Conservation (phyloP, 805 yeast genomes). For the Candida ponderosae region DNA sequence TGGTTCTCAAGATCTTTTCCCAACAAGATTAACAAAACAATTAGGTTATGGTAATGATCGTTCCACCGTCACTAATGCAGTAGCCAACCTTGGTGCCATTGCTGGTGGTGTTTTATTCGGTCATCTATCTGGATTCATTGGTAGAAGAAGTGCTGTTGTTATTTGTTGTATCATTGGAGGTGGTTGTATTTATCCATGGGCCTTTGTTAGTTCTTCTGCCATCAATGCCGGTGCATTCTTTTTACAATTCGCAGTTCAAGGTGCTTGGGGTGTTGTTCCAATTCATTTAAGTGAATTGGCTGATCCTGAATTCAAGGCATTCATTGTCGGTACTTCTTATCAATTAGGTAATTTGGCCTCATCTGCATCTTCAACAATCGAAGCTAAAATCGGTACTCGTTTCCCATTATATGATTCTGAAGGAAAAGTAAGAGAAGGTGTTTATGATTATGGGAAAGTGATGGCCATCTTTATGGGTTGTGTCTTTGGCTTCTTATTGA, state of each 20-base stretch:
- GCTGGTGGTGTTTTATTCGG: slow-evolving; percentile 50
- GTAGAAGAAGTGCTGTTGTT: slow-evolving; percentile 47
- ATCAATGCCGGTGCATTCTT: slow-evolving; percentile 55
- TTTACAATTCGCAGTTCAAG: slow-evolving; percentile 58
- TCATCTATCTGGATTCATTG: slow-evolving; percentile 45
- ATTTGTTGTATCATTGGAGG: slow-evolving; percentile 49
- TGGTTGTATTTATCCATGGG: slow-evolving; percentile 59
- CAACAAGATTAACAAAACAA: slow-evolving; percentile 44
- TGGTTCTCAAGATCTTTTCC: slow-evolving; percentile 57
- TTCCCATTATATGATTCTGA: slow-evolving; percentile 32
- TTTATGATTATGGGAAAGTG: slow-evolving; percentile 47
- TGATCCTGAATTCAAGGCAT: slow-evolving; percentile 55
- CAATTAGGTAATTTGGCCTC: slow-evolving; percentile 65
- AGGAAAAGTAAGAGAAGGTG: slow-evolving; percentile 23
- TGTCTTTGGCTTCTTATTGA: slow-evolving; percentile 44
- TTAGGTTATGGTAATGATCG: slow-evolving; percentile 32
- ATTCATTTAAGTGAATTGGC: slow-evolving; percentile 54
- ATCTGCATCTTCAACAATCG: slow-evolving; percentile 64
- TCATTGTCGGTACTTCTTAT: slow-evolving; percentile 55
- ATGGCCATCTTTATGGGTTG: slow-evolving; percentile 65
- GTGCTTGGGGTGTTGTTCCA: slow-evolving; percentile 65
- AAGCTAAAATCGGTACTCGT: slow-evolving; percentile 50
- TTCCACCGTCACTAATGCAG: slow-evolving; percentile 47
- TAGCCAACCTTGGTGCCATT: slow-evolving; percentile 53
- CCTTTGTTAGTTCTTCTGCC: slow-evolving; percentile 37